Percentiles rank a stretch among this genome's conserved stretches.
Conservation (phyloP, 257 asterid species). For the Henckelia pumila region DNA sequence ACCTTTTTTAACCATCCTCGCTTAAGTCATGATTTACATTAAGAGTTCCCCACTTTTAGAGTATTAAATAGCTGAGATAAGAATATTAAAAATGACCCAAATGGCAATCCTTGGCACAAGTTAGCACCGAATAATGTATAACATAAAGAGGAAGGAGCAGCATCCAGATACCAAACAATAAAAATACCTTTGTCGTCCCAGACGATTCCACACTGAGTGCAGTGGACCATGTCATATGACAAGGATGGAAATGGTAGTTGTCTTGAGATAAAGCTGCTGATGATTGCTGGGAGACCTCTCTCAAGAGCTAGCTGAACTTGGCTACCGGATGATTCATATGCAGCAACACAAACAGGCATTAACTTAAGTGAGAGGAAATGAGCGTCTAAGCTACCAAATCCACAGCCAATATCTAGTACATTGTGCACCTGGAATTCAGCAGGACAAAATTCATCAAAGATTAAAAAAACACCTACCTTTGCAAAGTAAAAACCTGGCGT, state of each 20-base stretch:
- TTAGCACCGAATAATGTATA: constrained; percentile 15
- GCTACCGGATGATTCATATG: constrained; percentile 92
- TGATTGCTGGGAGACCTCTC: constrained; percentile 98
- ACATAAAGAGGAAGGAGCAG: constrained; percentile 9
- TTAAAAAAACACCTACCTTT: not conserved
- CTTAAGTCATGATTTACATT: not conserved
- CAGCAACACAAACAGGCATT: constrained; percentile 93
- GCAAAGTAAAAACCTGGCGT: constrained; percentile 10
- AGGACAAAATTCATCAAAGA: constrained; percentile 24
- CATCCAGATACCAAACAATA: constrained; percentile 17
- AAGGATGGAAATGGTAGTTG: constrained; percentile 94
- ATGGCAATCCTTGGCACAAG: constrained; percentile 2
- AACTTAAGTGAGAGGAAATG: constrained; percentile 80
- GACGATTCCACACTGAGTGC: constrained; percentile 85
- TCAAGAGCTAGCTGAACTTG: constrained; percentile 96
- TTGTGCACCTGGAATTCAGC: constrained; percentile 67
- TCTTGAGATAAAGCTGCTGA: constrained; percentile 73
- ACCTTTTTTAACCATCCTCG: not conserved
- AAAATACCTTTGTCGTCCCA: constrained; percentile 89
- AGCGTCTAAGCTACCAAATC: constrained; percentile 96
- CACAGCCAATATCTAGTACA: constrained; percentile 93
- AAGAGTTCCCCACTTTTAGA: not conserved
- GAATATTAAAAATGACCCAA: not conserved
- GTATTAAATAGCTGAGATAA: not conserved
- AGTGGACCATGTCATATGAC: constrained; percentile 95